Evolutionary conservation across 2,329 filamentous ascomycete species (phyloP).

Genomic region (Pseudogymnoascus destructans): DNA sequence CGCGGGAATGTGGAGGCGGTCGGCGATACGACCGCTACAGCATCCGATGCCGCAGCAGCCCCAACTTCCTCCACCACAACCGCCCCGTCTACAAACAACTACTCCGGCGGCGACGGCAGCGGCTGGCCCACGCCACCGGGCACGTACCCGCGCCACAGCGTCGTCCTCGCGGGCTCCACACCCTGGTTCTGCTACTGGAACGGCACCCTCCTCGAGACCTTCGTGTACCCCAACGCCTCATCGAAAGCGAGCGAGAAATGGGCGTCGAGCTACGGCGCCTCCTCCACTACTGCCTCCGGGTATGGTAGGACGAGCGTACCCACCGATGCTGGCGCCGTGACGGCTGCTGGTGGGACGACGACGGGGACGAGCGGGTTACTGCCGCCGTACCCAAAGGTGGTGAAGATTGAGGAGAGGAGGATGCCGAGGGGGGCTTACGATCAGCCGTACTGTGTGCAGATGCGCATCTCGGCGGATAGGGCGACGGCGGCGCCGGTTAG

Average conservation of each 20-base stretch:
- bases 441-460: conserved; percentile 50
- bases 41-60: background rate
- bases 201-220: conserved; percentile 50
- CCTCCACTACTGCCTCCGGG: background rate
- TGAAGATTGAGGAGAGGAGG: conserved; percentile 55
- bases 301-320: background rate
- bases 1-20: too few relatives aligned
- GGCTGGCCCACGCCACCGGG: conserved; percentile 10
- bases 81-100: background rate
- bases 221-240: conserved; percentile 43
- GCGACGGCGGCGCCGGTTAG: conserved; percentile 15
- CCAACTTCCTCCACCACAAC: background rate
- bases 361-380: conserved; percentile 19
- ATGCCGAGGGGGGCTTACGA: conserved; percentile 23
- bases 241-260: background rate
- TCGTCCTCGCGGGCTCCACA: conserved; percentile 39
- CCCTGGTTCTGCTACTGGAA: conserved; percentile 64
- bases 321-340: background rate
- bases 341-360: too few relatives aligned
- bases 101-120: background rate
- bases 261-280: background rate
- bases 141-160: conserved; percentile 21
- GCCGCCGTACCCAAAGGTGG: conserved; percentile 39
- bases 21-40: background rate
- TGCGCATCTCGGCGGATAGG: conserved; percentile 43